A percentile compares a stretch with the other conserved stretches of the same genome.
These are phyloP conservation scores for Botryosphaeria dothidea DNA, from an alignment of 2,329 filamentous ascomycete species.

Conservation along the genomic window DNA sequence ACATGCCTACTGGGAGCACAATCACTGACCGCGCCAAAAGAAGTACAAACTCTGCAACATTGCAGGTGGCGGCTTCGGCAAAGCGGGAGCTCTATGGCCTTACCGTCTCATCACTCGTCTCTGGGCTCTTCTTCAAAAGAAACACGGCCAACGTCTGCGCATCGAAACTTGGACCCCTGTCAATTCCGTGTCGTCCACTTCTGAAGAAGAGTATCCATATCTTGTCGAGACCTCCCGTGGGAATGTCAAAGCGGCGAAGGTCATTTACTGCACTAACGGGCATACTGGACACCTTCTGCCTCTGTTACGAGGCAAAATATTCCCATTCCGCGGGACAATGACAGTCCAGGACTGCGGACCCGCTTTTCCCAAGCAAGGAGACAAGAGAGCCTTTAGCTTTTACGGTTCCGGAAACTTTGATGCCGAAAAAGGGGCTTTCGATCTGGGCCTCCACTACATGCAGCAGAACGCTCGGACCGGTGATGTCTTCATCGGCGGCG, in stretches of 20 bases:
- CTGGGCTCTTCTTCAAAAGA: not conserved
- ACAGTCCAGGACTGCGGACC: slow-evolving; percentile 49
- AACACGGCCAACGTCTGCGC: slow-evolving; percentile 26
- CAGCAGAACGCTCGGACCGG: slow-evolving; percentile 23
- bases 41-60: not conserved
- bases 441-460: not conserved
- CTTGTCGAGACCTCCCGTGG: slow-evolving; percentile 50
- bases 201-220: slow-evolving; percentile 32
- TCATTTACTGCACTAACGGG: slow-evolving; percentile 62
- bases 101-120: slow-evolving; percentile 21
- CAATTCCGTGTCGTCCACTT: slow-evolving; percentile 27
- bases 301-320: slow-evolving; percentile 48
- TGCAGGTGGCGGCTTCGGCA: not conserved
- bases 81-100: slow-evolving; percentile 32
- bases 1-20: not conserved
- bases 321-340: slow-evolving; percentile 51
- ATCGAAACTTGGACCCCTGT: slow-evolving; percentile 45
- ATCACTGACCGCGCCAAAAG: not conserved
- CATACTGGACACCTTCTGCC: slow-evolving; percentile 56
- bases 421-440: slow-evolving; percentile 20
- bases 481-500: slow-evolving; percentile 24
- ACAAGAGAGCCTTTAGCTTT: slow-evolving; percentile 53
- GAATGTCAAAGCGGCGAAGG: slow-evolving; percentile 47
- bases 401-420: slow-evolving; percentile 20
- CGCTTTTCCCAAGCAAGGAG: slow-evolving; percentile 32